Conservation (phyloP, 2,329 filamentous ascomycete species). For the Trichoderma atrobrunneum region DNA sequence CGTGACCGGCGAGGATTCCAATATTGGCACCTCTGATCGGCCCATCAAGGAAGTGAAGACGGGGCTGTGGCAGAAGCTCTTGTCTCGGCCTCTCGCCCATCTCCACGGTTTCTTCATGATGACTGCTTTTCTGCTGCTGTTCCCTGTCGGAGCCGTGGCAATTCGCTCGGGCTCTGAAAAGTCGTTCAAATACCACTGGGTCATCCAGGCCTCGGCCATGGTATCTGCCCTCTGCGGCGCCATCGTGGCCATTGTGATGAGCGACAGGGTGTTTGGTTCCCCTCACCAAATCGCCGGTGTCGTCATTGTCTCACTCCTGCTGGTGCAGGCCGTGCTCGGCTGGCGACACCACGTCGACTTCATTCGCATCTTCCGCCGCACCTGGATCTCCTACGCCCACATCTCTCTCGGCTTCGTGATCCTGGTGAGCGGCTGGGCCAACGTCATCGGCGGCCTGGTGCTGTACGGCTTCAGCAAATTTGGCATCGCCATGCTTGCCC, state of each 20-base stretch:
- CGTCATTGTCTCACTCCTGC: conserved; percentile 12
- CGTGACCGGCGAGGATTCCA: not conserved
- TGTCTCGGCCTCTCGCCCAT: conserved; percentile 10
- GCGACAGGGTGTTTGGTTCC: conserved; percentile 4
- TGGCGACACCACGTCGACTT: conserved; percentile 25
- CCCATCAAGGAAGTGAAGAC: not conserved
- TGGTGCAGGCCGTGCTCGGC: conserved; percentile 19
- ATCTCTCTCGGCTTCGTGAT: conserved; percentile 20
- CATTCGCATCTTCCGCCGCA: conserved; percentile 23
- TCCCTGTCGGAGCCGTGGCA: conserved; percentile 22
- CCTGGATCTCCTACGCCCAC: conserved; percentile 23
- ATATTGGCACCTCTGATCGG: conserved; percentile 19
- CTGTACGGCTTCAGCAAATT: conserved; percentile 15
- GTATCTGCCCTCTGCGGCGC: conserved; percentile 12
- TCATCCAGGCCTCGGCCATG: conserved; percentile 19
- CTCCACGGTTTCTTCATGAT: conserved; percentile 24
- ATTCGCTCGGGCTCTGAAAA: conserved; percentile 21
- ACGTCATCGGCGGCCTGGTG: conserved; percentile 14
- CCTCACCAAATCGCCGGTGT: conserved; percentile 23
- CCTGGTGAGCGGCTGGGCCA: conserved; percentile 19
- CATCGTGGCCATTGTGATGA: conserved; percentile 4
- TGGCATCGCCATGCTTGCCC: not conserved
- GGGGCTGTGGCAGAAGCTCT: not conserved
- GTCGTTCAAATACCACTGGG: conserved; percentile 24
- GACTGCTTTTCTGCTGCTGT: conserved; percentile 20